Evolutionary conservation across 2,329 filamentous ascomycete genomes (phyloP).

Genomic region (Pseudocercospora pini-densiflorae): DNA sequence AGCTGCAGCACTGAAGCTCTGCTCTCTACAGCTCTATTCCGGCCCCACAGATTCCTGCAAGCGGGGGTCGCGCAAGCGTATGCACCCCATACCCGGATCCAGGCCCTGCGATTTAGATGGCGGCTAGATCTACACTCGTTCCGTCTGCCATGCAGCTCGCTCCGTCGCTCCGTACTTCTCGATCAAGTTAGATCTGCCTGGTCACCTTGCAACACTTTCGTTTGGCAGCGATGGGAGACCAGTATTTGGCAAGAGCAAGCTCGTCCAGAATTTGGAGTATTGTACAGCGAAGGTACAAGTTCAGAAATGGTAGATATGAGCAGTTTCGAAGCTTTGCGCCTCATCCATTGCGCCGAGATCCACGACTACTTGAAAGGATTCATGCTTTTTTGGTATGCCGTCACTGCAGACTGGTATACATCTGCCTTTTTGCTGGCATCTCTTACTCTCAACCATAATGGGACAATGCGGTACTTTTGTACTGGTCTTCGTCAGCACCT

Average conservation of each 20-base stretch:
- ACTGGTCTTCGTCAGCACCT: background rate
- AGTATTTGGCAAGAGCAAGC: background rate
- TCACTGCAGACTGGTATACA: background rate
- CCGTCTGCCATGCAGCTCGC: constrained; percentile 7
- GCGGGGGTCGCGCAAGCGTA: background rate
- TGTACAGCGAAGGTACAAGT: no score
- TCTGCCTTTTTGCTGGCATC: background rate
- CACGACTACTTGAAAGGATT: background rate
- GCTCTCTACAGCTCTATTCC: background rate
- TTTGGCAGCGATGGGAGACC: background rate
- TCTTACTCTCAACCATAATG: no score
- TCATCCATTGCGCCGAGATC: background rate
- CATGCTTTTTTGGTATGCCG: background rate
- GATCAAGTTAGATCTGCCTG: background rate
- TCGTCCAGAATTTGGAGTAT: no score
- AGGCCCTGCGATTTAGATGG: background rate
- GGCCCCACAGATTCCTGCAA: background rate
- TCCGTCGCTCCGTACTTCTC: background rate
- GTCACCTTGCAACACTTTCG: background rate
- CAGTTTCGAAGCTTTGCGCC: background rate
- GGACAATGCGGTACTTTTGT: background rate
- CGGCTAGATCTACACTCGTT: constrained; percentile 14
- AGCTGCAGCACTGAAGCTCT: background rate
- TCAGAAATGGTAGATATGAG: no score
- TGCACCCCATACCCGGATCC: constrained; percentile 2